Evolutionary conservation across 306 rosid genomes (phyloP), one percentile per base, ranked within the genome.

Genomic region (Citrullus mucosospermus): DNA sequence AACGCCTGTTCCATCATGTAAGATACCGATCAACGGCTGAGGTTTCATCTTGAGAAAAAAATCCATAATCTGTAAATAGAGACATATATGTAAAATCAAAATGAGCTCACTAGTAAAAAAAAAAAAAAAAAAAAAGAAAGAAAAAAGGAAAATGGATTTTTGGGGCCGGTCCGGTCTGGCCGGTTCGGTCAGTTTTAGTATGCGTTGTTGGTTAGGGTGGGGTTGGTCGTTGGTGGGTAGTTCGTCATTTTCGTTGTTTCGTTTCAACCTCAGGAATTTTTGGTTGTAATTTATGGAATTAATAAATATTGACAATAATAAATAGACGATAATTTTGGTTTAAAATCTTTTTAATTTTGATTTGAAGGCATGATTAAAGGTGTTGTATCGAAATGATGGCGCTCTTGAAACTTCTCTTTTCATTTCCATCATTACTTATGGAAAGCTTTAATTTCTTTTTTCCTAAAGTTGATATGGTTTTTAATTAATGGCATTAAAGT

Each of bases 1-100:
- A 87, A 90, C 75, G 91, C 91, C 0, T 90, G 96, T 83, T 87
- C 87, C 15, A 0, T 90, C 53, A 88, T 90, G 96, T 88, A 86
- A 86, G 44, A 53, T 36, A 46, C 44, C 22, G 17, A 66, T 79
- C 76, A 28, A 39, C 81, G 76, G 81, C 43, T 36, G 72, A 63
- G 60, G 25, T 30, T 44, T 20, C 38, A 22, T 51, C 50, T 3
- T 0, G 22, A 22, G 4, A 5, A 32, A 63, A 43, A 59, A 51
- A 18, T 66, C 76, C 72, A 20, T 32, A 36, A 67, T 25, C 39
- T 54, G 80, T 78, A 78, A 61, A 61, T 78, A 68, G 6, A 3
- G 12, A 56, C 17, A 53, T 22, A 22, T 39, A 58, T 62, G 20
- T 30, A 41, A 76, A 62, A 32, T 62, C 9, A 32, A 30, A 17